Conservation (phyloP, 2,329 filamentous ascomycete genomes). For the Diaporthe amygdali region DNA sequence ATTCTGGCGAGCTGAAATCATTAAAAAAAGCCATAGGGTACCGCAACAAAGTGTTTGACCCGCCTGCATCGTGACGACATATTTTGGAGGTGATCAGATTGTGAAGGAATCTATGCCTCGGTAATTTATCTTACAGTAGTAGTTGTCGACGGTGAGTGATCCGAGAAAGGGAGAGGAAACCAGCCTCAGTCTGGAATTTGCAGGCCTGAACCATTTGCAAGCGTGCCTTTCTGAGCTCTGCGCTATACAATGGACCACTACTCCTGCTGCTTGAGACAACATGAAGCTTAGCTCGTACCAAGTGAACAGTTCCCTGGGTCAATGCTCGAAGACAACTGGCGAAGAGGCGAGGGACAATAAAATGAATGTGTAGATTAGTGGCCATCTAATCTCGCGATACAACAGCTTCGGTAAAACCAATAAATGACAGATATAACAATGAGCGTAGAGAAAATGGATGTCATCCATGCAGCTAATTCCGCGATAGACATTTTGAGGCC, state of each 20-base stretch:
- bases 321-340: too few species aligned
- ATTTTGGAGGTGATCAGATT: too few species aligned
- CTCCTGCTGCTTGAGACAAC: neutral
- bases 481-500: neutral
- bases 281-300: neutral
- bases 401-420: neutral
- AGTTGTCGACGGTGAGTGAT: too few species aligned
- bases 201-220: neutral
- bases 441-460: neutral
- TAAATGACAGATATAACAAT: neutral
- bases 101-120: too few species aligned
- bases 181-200: neutral
- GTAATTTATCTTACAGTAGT: too few species aligned
- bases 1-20: too few species aligned
- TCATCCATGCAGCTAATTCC: neutral
- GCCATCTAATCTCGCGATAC: neutral
- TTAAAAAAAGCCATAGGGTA: too few species aligned
- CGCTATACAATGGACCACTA: neutral
- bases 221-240: neutral
- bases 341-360: neutral
- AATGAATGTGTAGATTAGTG: conserved; percentile 6
- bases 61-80: too few species aligned
- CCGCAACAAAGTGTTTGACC: too few species aligned
- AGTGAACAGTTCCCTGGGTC: too few species aligned
- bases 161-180: neutral